Conservation (phyloP, 495 filamentous ascomycete genomes). For the Podospora comata region DNA sequence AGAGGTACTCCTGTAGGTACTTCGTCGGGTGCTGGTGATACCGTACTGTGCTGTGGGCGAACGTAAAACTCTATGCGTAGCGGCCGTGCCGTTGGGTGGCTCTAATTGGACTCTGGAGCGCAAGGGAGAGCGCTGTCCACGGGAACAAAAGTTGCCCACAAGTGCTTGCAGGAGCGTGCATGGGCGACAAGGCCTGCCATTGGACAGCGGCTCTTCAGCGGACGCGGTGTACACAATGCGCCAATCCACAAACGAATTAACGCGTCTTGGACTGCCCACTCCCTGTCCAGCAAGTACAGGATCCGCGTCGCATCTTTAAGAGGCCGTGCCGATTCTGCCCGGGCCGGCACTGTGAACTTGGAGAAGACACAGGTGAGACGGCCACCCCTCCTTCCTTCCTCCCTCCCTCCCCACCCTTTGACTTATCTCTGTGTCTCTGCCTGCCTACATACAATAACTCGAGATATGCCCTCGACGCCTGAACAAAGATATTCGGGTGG, state of each 20-base stretch:
- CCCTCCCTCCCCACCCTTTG: neutral
- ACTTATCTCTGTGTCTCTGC: neutral
- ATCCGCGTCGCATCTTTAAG: conserved; percentile 11
- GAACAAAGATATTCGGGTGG: conserved; percentile 2
- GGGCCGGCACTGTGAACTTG: neutral
- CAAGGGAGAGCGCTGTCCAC: neutral
- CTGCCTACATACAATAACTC: neutral
- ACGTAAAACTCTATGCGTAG: conserved; percentile 35
- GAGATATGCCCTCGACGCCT: neutral
- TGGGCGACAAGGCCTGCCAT: neutral
- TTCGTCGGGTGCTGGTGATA: conserved; percentile 9
- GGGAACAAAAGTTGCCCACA: neutral
- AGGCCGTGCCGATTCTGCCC: conserved; percentile 6
- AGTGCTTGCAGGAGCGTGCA: neutral
- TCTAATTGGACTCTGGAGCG: neutral
- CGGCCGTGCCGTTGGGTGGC: neutral
- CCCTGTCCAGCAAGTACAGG: neutral
- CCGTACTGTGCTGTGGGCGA: neutral
- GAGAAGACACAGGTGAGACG: neutral
- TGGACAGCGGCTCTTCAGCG: conserved; percentile 2
- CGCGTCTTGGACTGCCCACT: conserved; percentile 10
- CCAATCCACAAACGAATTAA: conserved; percentile 11
- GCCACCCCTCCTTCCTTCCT: neutral
- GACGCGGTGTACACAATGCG: neutral
- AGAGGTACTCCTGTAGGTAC: conserved; percentile 16